Base-by-base conservation (phyloP, 2,329 filamentous ascomycete genomes). In the Berkeleyomyces basicola region DNA sequence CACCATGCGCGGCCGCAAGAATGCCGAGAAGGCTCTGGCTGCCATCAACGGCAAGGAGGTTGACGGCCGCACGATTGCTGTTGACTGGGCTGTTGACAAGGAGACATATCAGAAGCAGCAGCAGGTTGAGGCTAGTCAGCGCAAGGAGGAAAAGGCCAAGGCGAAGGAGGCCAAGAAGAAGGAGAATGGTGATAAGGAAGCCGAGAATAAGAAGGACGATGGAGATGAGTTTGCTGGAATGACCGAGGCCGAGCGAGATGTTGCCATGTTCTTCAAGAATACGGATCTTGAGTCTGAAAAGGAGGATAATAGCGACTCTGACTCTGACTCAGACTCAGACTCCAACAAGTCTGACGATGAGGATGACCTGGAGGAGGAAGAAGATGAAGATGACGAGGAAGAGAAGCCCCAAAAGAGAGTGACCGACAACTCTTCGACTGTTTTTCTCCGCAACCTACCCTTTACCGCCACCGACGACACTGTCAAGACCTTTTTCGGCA, bases 11-110 rank as follows among this genome's bases (percentile, higher is more conserved):
- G 90, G 91, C 49, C 85, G 81, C 70, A 92, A 90, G 74, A 96
- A 97, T 72, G 92, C 93, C 0, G 88, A 97, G 73, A 90, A 85
- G 71, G 93, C 93, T 1, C 78, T 99, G 63, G 83, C 86, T 64
- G 83, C 80, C 31, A 78, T 97, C 67, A 99, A 97, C 73, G 93
- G 92, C 64, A 96, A 89, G 71, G 83, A 87, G 65, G 80, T 99
- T 23, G 91, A 96, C 71, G 93, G 91, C 1, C 82, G 93, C 69
- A 87, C 85, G 7, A 74, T 99, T 65, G 93, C 92, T 37, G 93
- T 99, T 5, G 93, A 99, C 74, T 99, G 90, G 89, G 92, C 95
- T 40, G 90, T 97, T 3, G 90, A 96, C 65, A 96, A 95, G 75
- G 80, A 85, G 49, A 84, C 86, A 5, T 99, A 90, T 90, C 82